These are phyloP conservation scores for Aspergillus wentii DNA, from an alignment of 495 filamentous ascomycete genomes.

Conservation along the genomic window DNA sequence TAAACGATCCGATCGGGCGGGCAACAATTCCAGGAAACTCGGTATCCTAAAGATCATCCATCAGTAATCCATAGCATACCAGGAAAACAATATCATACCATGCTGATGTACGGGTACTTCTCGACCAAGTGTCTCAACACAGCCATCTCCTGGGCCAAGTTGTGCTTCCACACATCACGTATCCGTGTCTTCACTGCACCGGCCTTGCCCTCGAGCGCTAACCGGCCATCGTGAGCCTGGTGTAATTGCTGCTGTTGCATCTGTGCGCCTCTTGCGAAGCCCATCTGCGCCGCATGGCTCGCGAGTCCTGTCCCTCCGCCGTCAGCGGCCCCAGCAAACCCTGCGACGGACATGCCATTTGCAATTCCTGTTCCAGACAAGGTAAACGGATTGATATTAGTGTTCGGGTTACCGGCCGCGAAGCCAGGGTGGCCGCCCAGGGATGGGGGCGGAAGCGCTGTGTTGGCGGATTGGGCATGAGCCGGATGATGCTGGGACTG, in stretches of 20 bases:
- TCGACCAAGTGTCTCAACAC: constrained; percentile 74
- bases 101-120: constrained; percentile 89
- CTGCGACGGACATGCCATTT: constrained; percentile 51
- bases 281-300: constrained; percentile 84
- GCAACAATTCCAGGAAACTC: constrained; percentile 97
- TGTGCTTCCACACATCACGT: constrained; percentile 91
- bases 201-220: constrained; percentile 35
- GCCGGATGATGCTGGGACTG: constrained; percentile 42
- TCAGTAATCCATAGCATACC: neutral
- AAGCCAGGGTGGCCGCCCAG: constrained; percentile 56
- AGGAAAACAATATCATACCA: constrained; percentile 57
- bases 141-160: constrained; percentile 86
- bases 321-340: constrained; percentile 54
- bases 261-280: constrained; percentile 73
- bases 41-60: constrained; percentile 73
- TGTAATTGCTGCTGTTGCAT: constrained; percentile 62
- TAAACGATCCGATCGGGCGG: constrained; percentile 88
- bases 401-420: constrained; percentile 53
- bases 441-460: constrained; percentile 56
- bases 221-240: constrained; percentile 46
- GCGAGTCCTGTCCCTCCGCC: constrained; percentile 75
- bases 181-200: constrained; percentile 65
- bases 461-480: constrained; percentile 48
- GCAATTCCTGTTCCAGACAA: constrained; percentile 46
- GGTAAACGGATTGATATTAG: constrained; percentile 64